Conservation (phyloP, 1,139 yeast genomes). For the Schwanniomyces etchellsii region DNA sequence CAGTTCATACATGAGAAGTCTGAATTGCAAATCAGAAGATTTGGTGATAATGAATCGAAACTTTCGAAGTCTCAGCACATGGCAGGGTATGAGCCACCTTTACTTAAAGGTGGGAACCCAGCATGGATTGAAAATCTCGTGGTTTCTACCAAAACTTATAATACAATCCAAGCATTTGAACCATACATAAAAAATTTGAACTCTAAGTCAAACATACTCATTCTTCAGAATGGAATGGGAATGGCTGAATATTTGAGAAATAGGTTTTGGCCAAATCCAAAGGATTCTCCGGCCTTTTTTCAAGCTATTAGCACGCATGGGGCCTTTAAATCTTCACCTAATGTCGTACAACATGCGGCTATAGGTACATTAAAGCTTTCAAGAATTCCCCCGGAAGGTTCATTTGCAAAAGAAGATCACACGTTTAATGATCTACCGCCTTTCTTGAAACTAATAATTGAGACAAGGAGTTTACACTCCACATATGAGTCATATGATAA, state of each 20-base stretch:
- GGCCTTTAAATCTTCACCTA: slow-evolving; percentile 43
- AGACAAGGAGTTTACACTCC: slow-evolving; percentile 34
- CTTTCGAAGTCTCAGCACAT: slow-evolving; percentile 9
- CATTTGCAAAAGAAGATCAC: slow-evolving; percentile 1
- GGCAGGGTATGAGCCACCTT: slow-evolving; percentile 5
- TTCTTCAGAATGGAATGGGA: slow-evolving; percentile 82
- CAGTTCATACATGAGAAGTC: slow-evolving; percentile 21
- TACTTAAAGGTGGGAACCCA: slow-evolving; percentile 9
- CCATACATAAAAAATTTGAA: slow-evolving; percentile 37
- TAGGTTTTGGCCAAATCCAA: slow-evolving; percentile 47
- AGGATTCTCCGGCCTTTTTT: slow-evolving; percentile 49
- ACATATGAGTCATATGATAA: slow-evolving; percentile 45
- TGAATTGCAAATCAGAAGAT: slow-evolving; percentile 15
- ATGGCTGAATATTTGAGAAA: slow-evolving; percentile 48
- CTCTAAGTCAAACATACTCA: slow-evolving; percentile 46
- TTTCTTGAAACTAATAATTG: slow-evolving; percentile 26
- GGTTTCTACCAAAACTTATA: slow-evolving; percentile 61
- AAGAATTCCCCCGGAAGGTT: slow-evolving; percentile 11
- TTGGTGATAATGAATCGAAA: slow-evolving; percentile 11
- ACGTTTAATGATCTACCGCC: slow-evolving; percentile 15
- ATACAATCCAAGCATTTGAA: slow-evolving; percentile 41
- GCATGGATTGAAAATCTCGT: slow-evolving; percentile 47
- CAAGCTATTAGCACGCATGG: slow-evolving; percentile 86
- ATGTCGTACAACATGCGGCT: slow-evolving; percentile 62
- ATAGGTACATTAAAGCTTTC: slow-evolving; percentile 50